phyloP scores from a whole-genome alignment of 768 basidiomycete species.

The Royoungia palumana region DNA sequence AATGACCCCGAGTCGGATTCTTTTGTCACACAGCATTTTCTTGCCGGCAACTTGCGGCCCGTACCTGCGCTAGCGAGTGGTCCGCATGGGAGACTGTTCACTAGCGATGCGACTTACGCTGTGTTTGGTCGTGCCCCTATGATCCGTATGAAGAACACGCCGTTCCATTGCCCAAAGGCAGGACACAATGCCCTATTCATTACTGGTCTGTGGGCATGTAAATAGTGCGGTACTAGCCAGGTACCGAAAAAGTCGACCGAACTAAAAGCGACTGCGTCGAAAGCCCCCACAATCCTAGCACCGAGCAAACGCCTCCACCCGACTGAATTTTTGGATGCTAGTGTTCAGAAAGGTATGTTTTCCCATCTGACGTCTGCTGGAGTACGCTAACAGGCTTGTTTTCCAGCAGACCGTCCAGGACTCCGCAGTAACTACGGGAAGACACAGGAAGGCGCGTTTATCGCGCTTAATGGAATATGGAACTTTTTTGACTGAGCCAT shows the following conservation, averaged over 20 bases:
- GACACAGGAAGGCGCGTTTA: constrained; percentile 12
- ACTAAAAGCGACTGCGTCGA: constrained; percentile 12
- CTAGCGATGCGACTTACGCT: not conserved
- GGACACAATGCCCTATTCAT: not conserved
- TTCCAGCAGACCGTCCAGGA: constrained; percentile 1
- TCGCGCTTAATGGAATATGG: not conserved
- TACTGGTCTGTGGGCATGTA: not conserved
- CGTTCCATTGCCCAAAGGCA: not conserved
- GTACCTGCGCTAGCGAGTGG: not conserved
- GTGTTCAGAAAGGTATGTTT: constrained; percentile 7
- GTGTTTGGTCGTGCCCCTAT: not conserved
- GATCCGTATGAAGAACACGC: constrained; percentile 1
- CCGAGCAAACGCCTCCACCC: not conserved
- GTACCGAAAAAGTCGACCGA: not conserved
- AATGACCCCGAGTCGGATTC: not conserved
- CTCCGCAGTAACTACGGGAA: not conserved
- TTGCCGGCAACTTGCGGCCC: not conserved
- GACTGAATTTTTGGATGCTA: not conserved
- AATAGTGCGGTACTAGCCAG: constrained; percentile 10
- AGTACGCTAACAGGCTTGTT: constrained; percentile 3
- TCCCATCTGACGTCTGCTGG: not conserved
- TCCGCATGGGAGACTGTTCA: not conserved
- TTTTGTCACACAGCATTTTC: not conserved
- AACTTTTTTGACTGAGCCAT: not conserved
- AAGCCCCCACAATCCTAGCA: not conserved